These are phyloP conservation scores for Pleurotus tuber-regium DNA, from an alignment of 768 basidiomycete species.

Conservation along the genomic window DNA sequence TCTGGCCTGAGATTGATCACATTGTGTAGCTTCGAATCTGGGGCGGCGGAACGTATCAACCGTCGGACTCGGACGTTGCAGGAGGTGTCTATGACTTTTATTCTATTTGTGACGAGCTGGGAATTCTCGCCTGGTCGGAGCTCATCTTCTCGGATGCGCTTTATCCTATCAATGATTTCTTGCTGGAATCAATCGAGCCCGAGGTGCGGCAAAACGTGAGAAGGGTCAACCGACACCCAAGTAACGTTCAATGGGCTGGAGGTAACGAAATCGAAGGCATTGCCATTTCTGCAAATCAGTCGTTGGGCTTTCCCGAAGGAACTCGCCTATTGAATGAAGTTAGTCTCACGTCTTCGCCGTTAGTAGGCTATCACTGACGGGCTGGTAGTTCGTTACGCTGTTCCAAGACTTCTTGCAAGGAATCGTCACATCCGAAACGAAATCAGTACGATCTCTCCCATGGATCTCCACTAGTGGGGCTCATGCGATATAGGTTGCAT, in stretches of 20 bases:
- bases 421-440: slow-evolving; percentile 46
- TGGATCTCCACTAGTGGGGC: background rate
- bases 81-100: slow-evolving; percentile 56
- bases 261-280: slow-evolving; percentile 63
- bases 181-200: slow-evolving; percentile 48
- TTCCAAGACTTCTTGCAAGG: slow-evolving; percentile 53
- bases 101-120: slow-evolving; percentile 55
- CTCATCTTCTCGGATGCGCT: slow-evolving; percentile 57
- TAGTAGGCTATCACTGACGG: background rate
- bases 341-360: slow-evolving; percentile 3
- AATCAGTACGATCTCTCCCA: slow-evolving; percentile 30
- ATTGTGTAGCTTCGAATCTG: slow-evolving; percentile 48
- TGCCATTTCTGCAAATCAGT: slow-evolving; percentile 33
- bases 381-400: slow-evolving; percentile 40
- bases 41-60: slow-evolving; percentile 57
- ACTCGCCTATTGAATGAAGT: slow-evolving; percentile 48
- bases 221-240: slow-evolving; percentile 53
- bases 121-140: slow-evolving; percentile 61
- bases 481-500: slow-evolving; percentile 38
- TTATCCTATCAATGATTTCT: slow-evolving; percentile 53
- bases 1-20: too few relatives aligned
- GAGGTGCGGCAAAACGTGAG: slow-evolving; percentile 59
- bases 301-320: slow-evolving; percentile 35
- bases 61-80: slow-evolving; percentile 34
- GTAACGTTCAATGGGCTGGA: slow-evolving; percentile 58